Evolutionary conservation across 139 green algal genomes (phyloP).

Genomic region (Eudorina sp.): DNA sequence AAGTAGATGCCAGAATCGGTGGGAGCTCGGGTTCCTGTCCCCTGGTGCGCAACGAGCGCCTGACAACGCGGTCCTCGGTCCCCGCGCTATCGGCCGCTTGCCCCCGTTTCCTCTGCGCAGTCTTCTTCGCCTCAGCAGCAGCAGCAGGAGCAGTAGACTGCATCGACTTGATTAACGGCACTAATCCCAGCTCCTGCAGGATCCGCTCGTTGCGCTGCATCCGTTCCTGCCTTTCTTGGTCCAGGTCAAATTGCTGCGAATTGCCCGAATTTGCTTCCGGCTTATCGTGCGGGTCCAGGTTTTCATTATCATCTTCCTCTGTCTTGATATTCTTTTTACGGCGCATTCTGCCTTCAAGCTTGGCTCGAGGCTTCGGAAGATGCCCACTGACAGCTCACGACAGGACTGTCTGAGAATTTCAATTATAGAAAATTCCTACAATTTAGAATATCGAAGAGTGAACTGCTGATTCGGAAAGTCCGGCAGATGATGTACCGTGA

Average conservation of each 20-base stretch:
- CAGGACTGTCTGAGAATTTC: too few relatives aligned
- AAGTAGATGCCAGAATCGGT: background rate
- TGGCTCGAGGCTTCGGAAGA: too few relatives aligned
- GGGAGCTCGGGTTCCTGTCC: constrained; percentile 29
- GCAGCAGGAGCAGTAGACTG: background rate
- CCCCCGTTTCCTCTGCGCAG: background rate
- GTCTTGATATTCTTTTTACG: too few relatives aligned
- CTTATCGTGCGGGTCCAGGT: too few relatives aligned
- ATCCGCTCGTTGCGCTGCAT: constrained; percentile 31
- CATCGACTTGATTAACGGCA: background rate
- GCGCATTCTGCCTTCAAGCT: too few relatives aligned
- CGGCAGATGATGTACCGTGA: too few relatives aligned
- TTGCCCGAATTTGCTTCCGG: too few relatives aligned
- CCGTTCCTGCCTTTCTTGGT: background rate
- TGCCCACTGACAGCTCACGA: too few relatives aligned
- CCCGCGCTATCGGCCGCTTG: background rate
- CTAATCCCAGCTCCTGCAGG: background rate
- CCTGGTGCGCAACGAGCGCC: background rate
- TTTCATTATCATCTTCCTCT: too few relatives aligned
- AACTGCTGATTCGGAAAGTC: too few relatives aligned
- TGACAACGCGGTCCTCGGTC: background rate
- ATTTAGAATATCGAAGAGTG: too few relatives aligned
- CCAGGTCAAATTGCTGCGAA: constrained; percentile 25
- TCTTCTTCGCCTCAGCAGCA: background rate
- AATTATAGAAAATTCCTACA: too few relatives aligned